Base-by-base conservation (phyloP, 148 eudicot species). In the Vaccinium macrocarpon region DNA sequence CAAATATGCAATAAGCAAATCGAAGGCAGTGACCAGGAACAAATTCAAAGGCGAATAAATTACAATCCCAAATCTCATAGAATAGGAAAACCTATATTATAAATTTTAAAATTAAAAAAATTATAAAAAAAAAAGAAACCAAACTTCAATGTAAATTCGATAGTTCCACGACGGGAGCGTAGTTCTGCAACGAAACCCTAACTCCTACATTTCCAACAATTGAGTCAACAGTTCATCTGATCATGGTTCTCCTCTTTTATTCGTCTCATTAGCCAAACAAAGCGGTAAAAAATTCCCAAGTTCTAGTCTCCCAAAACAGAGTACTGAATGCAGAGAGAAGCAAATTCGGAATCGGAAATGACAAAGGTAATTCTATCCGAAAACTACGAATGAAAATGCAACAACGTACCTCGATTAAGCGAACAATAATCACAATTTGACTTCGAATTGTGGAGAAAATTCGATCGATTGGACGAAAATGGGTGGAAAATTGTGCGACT, bases 291-390 rank as follows among this genome's bases (percentile, higher is more conserved):
- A 80, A 57, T 0, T n/a, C 0, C 53, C 71, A 5, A 61, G 32
- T 55, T 18, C 23, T 52, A 23, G 2, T 8, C 46, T 48, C 53
- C 66, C 4, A 18, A 79, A 29, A 32, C 66, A 32, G 3, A 29
- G 4, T 16, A 38, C 16, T 13, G 12, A 57, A 77, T 52, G 7
- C 61, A 2, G 21, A 51, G 56, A 77, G 48, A 18, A 56, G 25
- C 50, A 79, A 79, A 29, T 59, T 21, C 49, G 53, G 52, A 80
- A 57, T 59, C 51, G 50, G 48, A 80, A 80, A 80, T n/a, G 29
- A 38, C 53, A 38, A 38, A 4, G 23, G 23, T n/a, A 21, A n/a
- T 59, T 59, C 11, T 59, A 14, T 38, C 50, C 27, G 71, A 80
- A 5, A 42, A 59, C 32, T 66, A 6, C 4, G 72, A 59, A 80